phyloP scores from a whole-genome alignment of 2,329 filamentous ascomycete species.

The Aureobasidium sp. region DNA sequence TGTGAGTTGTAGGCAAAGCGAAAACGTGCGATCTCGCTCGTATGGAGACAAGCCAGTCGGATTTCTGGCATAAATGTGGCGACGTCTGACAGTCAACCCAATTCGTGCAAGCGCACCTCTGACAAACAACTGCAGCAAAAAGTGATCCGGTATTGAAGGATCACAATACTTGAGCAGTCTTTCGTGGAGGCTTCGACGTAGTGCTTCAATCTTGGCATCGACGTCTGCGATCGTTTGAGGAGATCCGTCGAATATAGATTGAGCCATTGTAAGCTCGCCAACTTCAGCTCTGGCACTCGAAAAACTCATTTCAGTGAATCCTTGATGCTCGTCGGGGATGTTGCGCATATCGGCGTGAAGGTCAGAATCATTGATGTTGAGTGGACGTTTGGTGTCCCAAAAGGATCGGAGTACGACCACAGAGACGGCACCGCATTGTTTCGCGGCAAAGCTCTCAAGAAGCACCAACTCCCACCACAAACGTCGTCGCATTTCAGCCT shows the following conservation, averaged over 20 bases:
- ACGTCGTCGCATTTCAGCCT: conserved; percentile 52
- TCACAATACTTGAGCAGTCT: conserved; percentile 42
- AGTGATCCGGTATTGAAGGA: conserved; percentile 36
- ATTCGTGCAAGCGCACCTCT: conserved; percentile 38
- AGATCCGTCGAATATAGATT: not conserved
- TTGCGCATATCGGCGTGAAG: conserved; percentile 39
- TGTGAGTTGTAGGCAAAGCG: conserved; percentile 35
- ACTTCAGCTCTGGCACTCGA: conserved; percentile 38
- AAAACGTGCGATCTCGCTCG: conserved; percentile 36
- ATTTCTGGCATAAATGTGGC: conserved; percentile 28
- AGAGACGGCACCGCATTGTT: conserved; percentile 24
- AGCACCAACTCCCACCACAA: conserved; percentile 57
- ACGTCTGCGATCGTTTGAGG: conserved; percentile 18
- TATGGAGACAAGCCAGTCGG: conserved; percentile 26
- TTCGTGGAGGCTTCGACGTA: conserved; percentile 37
- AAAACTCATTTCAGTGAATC: conserved; percentile 48
- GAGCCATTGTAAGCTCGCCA: conserved; percentile 33
- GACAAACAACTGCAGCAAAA: conserved; percentile 39
- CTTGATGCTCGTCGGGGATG: conserved; percentile 42
- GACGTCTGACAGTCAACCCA: conserved; percentile 41
- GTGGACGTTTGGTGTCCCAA: conserved; percentile 29
- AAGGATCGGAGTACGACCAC: conserved; percentile 18
- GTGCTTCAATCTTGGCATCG: conserved; percentile 30
- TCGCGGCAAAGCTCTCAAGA: conserved; percentile 41
- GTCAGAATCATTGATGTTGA: conserved; percentile 32